Percentiles rank a stretch among this genome's conserved stretches.
phyloP scores from a whole-genome alignment of 345 rosid genomes.

The Cardamine chenopodiifolia region DNA sequence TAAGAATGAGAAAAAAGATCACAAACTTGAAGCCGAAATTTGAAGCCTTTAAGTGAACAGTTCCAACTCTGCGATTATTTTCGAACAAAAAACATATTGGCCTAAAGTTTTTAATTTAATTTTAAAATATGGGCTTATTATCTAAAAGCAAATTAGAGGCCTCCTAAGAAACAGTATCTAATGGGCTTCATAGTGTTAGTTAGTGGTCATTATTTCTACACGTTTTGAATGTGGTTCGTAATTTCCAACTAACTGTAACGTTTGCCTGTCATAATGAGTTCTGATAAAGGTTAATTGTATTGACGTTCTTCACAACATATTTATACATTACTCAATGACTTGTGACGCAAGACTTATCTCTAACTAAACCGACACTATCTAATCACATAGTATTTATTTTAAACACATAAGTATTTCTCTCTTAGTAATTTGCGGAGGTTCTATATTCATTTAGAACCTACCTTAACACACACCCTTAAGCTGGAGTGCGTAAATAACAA shows the following conservation, averaged over 20 bases:
- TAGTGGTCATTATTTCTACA: not conserved
- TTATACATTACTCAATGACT: too few relatives aligned
- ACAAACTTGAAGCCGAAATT: not conserved
- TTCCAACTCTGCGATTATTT: not conserved
- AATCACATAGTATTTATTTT: too few relatives aligned
- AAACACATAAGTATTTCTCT: too few relatives aligned
- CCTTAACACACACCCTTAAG: too few relatives aligned
- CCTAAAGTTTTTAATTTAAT: not conserved
- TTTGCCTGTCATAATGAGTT: not conserved
- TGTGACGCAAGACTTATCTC: too few relatives aligned
- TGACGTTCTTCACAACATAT: too few relatives aligned
- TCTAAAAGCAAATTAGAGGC: not conserved
- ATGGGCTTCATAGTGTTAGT: not conserved
- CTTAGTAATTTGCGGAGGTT: too few relatives aligned
- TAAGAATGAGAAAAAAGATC: slow-evolving; percentile 16
- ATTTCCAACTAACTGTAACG: slow-evolving; percentile 13
- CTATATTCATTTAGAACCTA: too few relatives aligned
- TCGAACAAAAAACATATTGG: not conserved
- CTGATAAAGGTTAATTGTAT: too few relatives aligned
- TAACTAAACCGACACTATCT: too few relatives aligned
- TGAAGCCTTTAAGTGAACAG: not conserved
- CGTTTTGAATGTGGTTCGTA: slow-evolving; percentile 29
- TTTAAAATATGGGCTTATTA: not conserved
- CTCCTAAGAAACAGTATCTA: not conserved
- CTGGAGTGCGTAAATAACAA: too few relatives aligned